Conservation (phyloP, 2,329 filamentous ascomycete species). For the Dryadomyces sulphureus region DNA sequence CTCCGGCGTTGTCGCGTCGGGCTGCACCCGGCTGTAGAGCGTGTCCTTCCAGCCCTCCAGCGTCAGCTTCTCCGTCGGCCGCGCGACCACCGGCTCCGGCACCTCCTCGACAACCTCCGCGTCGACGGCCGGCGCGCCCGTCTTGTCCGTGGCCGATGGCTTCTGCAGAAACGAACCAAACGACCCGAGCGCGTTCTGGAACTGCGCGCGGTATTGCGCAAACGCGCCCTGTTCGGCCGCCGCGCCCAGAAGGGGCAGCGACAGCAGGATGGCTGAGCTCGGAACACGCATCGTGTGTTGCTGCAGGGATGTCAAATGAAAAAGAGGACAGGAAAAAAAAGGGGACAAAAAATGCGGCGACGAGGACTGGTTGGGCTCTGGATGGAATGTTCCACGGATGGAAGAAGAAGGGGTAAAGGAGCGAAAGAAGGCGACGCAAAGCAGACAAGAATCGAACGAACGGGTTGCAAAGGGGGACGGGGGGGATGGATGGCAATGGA, state of each 20-base stretch:
- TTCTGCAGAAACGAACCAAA: slow-evolving; percentile 35
- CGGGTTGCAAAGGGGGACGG: background rate
- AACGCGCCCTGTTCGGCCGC: slow-evolving; percentile 33
- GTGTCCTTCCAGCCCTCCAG: slow-evolving; percentile 58
- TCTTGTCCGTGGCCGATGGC: slow-evolving; percentile 19
- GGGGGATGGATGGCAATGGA: background rate
- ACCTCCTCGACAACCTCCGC: slow-evolving; percentile 19
- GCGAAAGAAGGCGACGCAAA: background rate
- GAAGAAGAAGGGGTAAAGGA: background rate
- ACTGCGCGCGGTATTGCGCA: slow-evolving; percentile 46
- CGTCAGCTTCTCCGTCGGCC: slow-evolving; percentile 42
- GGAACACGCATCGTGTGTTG: slow-evolving; percentile 36
- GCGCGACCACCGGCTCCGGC: slow-evolving; percentile 11
- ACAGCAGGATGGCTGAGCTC: slow-evolving; percentile 29
- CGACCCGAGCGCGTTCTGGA: slow-evolving; percentile 49
- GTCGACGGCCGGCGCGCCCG: slow-evolving; percentile 15
- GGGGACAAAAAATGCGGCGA: background rate
- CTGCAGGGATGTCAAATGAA: background rate
- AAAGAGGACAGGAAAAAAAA: background rate
- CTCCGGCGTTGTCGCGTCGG: slow-evolving; percentile 45
- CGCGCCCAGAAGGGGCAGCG: slow-evolving; percentile 39
- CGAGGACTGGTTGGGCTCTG: background rate
- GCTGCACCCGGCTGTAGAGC: slow-evolving; percentile 45
- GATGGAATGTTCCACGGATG: background rate
- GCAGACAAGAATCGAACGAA: background rate